Conservation (phyloP, 306 rosid species). For the Corylus heterophylla region DNA sequence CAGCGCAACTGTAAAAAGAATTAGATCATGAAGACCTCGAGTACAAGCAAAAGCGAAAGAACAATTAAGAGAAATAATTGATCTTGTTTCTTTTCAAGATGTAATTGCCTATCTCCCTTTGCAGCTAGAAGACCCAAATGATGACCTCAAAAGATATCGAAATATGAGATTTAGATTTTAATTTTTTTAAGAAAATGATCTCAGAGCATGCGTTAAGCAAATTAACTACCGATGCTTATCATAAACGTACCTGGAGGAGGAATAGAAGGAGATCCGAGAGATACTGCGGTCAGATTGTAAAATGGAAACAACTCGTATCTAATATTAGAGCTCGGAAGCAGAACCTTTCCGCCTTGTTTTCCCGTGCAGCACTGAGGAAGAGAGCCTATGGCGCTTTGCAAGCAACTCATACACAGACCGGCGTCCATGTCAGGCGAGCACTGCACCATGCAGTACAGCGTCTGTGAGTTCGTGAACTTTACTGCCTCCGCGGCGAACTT, state of each 20-base stretch:
- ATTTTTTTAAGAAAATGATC: no score
- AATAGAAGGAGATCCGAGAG: not conserved
- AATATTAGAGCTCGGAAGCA: constrained; percentile 39
- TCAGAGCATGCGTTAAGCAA: not conserved
- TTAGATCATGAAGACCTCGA: no score
- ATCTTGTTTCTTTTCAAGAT: no score
- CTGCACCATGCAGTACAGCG: constrained; percentile 36
- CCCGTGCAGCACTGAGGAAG: constrained; percentile 46
- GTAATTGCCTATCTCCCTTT: no score
- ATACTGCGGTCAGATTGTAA: constrained; percentile 24
- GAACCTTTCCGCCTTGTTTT: constrained; percentile 32
- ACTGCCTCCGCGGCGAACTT: constrained; percentile 43
- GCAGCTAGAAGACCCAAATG: no score
- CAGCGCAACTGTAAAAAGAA: no score
- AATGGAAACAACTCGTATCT: constrained; percentile 40
- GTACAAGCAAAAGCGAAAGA: no score
- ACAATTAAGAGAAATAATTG: no score
- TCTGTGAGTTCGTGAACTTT: constrained; percentile 31
- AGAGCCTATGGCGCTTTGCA: constrained; percentile 40
- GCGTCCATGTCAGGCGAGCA: constrained; percentile 34
- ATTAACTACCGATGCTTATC: not conserved
- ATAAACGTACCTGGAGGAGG: not conserved
- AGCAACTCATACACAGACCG: constrained; percentile 32
- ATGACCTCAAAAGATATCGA: no score
- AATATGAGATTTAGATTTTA: no score